Percentiles rank a stretch among this genome's conserved stretches.
Conservation (phyloP, 805 yeast genomes). For the Metschnikowia proteae region DNA sequence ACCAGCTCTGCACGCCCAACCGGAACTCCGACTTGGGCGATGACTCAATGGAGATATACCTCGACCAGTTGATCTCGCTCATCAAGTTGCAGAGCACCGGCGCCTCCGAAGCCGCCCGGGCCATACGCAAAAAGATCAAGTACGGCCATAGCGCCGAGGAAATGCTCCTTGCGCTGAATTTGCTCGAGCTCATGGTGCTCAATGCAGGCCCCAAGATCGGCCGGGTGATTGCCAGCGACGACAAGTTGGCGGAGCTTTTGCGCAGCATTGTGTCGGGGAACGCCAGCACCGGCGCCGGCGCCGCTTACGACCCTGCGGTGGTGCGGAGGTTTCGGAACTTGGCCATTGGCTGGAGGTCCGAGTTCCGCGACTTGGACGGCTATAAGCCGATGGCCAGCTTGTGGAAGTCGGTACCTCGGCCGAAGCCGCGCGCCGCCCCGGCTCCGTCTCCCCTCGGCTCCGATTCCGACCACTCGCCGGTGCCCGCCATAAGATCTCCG, state of each 20-base stretch:
- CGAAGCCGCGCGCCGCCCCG: conserved; percentile 1
- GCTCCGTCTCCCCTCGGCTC: background rate
- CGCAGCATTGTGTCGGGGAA: conserved; percentile 43
- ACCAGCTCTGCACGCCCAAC: conserved; percentile 45
- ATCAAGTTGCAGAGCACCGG: conserved; percentile 38
- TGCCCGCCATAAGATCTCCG: background rate
- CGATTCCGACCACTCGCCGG: background rate
- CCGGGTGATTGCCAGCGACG: conserved; percentile 57
- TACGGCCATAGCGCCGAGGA: conserved; percentile 62
- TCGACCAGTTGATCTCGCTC: conserved; percentile 57
- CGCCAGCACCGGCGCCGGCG: conserved; percentile 32
- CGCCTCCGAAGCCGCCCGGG: conserved; percentile 79
- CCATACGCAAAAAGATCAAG: conserved; percentile 82
- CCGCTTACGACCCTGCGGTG: conserved; percentile 40
- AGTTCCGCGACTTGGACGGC: conserved; percentile 47
- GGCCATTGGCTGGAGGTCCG: conserved; percentile 65
- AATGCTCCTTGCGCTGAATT: conserved; percentile 59
- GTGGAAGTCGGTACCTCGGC: conserved; percentile 26
- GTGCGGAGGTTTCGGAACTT: conserved; percentile 46
- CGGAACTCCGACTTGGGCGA: conserved; percentile 36
- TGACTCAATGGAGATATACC: conserved; percentile 39
- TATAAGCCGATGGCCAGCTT: conserved; percentile 48
- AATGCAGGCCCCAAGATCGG: conserved; percentile 44
- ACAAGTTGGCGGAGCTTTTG: conserved; percentile 61
- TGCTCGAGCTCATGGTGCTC: conserved; percentile 37